Conservation (phyloP, 2,329 filamentous ascomycete genomes). For the Fusarium sp. region DNA sequence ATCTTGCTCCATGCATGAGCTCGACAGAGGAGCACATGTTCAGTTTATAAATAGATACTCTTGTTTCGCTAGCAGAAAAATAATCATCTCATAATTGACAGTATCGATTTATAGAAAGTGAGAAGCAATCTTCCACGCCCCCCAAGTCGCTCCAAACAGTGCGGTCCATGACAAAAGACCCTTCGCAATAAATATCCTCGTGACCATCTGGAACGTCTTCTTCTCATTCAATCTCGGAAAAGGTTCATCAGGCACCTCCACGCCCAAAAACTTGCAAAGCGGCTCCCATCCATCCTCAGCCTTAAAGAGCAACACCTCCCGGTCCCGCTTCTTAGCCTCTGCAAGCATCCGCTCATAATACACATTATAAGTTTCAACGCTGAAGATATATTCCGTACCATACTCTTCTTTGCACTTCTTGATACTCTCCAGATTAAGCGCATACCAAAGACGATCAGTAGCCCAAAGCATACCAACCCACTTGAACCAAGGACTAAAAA, state of each 20-base stretch:
- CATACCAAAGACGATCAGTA: slow-evolving; percentile 47
- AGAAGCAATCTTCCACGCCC: slow-evolving; percentile 10
- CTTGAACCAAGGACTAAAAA: slow-evolving; percentile 44
- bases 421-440: slow-evolving; percentile 27
- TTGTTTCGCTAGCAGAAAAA: too few relatives aligned
- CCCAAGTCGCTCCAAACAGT: slow-evolving; percentile 23
- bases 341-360: slow-evolving; percentile 42
- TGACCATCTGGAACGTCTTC: slow-evolving; percentile 27
- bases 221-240: slow-evolving; percentile 41
- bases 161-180: slow-evolving; percentile 30
- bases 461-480: slow-evolving; percentile 43
- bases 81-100: too few relatives aligned
- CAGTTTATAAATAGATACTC: too few relatives aligned
- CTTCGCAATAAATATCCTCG: slow-evolving; percentile 24
- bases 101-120: slow-evolving; percentile 11
- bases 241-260: slow-evolving; percentile 21
- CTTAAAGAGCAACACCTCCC: slow-evolving; percentile 43
- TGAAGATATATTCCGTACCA: neutral
- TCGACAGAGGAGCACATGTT: too few relatives aligned
- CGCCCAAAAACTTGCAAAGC: slow-evolving; percentile 53
- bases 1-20: too few relatives aligned
- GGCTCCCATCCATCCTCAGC: slow-evolving; percentile 56
- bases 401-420: neutral
- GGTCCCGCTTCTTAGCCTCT: slow-evolving; percentile 48
- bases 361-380: slow-evolving; percentile 3